phyloP scores from a whole-genome alignment of 1,139 yeast species.

The Protomyces gravidus region DNA sequence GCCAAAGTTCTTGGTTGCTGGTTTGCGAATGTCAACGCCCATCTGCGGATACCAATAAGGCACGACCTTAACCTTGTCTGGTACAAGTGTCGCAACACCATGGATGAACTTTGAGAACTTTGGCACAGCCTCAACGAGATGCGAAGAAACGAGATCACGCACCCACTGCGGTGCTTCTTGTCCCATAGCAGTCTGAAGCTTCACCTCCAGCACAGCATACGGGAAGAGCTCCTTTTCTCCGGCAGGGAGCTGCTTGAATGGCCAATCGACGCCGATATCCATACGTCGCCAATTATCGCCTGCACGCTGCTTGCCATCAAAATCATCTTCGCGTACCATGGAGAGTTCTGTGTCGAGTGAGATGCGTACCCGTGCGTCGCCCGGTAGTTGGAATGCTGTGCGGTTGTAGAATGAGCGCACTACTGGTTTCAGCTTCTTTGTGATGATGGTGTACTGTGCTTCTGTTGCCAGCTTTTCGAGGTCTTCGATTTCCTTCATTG shows the following conservation, averaged over 20 bases:
- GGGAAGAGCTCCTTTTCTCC: slow-evolving; percentile 89
- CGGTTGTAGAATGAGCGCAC: slow-evolving; percentile 94
- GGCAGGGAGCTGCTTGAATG: slow-evolving; percentile 78
- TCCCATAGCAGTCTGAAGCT: slow-evolving; percentile 93
- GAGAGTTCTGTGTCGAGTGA: slow-evolving; percentile 92
- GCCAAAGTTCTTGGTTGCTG: slow-evolving; percentile 66
- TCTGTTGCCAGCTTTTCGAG: slow-evolving; percentile 88
- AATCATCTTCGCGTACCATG: slow-evolving; percentile 95
- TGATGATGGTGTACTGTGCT: slow-evolving; percentile 81
- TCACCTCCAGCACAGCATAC: slow-evolving; percentile 93
- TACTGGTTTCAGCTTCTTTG: slow-evolving; percentile 83
- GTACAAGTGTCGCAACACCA: slow-evolving; percentile 83
- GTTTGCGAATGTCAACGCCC: slow-evolving; percentile 92
- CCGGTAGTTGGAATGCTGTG: slow-evolving; percentile 97
- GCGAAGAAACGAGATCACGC: slow-evolving; percentile 81
- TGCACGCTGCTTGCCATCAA: slow-evolving; percentile 88
- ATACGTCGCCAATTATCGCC: slow-evolving; percentile 94
- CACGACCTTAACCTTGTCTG: slow-evolving; percentile 72
- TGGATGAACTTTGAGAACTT: slow-evolving; percentile 95
- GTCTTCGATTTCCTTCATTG: slow-evolving; percentile 79
- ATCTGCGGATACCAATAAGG: slow-evolving; percentile 99
- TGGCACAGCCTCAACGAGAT: slow-evolving; percentile 95
- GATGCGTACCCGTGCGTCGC: slow-evolving; percentile 97
- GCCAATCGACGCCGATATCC: slow-evolving; percentile 97
- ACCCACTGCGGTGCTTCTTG: slow-evolving; percentile 99